Base-by-base conservation (phyloP, 1,284 basidiomycete genomes). In the Testicularia cyperi region DNA sequence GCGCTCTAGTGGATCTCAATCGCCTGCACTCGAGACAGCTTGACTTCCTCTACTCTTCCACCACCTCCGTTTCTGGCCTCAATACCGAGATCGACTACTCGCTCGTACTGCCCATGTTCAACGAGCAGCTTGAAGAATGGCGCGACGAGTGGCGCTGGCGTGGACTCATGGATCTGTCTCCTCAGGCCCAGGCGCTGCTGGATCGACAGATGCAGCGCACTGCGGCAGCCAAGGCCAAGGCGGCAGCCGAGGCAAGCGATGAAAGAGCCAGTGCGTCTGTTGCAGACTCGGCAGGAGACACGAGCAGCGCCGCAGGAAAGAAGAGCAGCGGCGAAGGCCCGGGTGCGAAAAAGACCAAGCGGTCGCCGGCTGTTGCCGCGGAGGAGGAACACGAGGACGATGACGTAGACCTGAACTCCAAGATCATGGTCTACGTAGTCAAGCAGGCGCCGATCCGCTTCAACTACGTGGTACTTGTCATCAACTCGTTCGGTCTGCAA, bases 401-500 rank as follows among this genome's bases (percentile, higher is more conserved):
- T 32, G 70, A 74, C 19, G 38, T 56, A 28, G 66, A 72, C 31
- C 61, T 70, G 35, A 61, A 58, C 43, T 62, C 61, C 22, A 64
- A 70, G 18, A 65, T 68, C 13, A 54, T 73, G 38, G 65, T 72
- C 42, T 69, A 68, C 43, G 52, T 68, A 25, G 41, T 52, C 2
- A 47, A 69, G 26, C 64, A 68, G 42, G 55, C 69, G 10, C 68
- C 70, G 28, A 38, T 74, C 20, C 63, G 73, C 3, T 75, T 48
- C 48, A 66, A 66, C 56, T 73, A 74, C 44, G 70, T 69, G 12
- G 65, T 72, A 18, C 53, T 73, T 8, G 51, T 75, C 18, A 80
- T 96, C 64, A 92, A 95, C 75, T 92, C 91, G 6, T 97, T 96
- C 68, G 92, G 92, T 3, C 81, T 97, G 43, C 92, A 97, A 77